These are phyloP conservation scores for Phytophthora constricta DNA, from an alignment of 352 stramenopile species.

Conservation along the genomic window DNA sequence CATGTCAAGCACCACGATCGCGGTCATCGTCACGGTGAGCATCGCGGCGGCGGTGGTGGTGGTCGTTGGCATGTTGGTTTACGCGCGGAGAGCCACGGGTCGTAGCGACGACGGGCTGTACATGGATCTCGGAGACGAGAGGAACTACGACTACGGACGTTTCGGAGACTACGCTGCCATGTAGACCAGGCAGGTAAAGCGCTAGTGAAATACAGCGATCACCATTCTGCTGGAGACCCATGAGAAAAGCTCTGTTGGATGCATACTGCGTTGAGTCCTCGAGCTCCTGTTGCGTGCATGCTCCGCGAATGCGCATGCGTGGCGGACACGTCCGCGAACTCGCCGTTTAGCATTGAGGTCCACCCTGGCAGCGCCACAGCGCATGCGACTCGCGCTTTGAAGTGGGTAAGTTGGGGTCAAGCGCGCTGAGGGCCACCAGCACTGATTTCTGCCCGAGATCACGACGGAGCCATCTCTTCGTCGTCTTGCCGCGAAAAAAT, in stretches of 20 bases:
- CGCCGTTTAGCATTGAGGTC: constrained; percentile 27
- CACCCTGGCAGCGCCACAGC: constrained; percentile 3
- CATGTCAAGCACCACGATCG: constrained; percentile 28
- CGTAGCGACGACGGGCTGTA: constrained; percentile 49
- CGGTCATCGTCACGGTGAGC: constrained; percentile 37
- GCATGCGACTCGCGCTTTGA: background rate
- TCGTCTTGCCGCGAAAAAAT: background rate
- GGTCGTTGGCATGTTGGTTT: constrained; percentile 27
- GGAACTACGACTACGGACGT: constrained; percentile 30
- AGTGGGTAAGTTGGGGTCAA: no score
- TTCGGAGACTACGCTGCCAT: constrained; percentile 58
- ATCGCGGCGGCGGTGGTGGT: constrained; percentile 24
- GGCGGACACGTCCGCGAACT: constrained; percentile 25
- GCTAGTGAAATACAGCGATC: constrained; percentile 1
- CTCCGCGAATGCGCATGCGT: background rate
- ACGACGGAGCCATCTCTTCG: constrained; percentile 7
- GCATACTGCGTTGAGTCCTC: no score
- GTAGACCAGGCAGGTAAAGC: no score
- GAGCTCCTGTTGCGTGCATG: background rate
- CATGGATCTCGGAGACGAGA: constrained; percentile 49
- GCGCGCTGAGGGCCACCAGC: background rate
- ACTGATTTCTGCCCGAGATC: constrained; percentile 31
- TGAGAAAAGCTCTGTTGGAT: no score
- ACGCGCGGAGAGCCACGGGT: constrained; percentile 38
- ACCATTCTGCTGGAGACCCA: no score